phyloP scores from a whole-genome alignment of 495 filamentous ascomycete species.

The Chaetomium fimeti region DNA sequence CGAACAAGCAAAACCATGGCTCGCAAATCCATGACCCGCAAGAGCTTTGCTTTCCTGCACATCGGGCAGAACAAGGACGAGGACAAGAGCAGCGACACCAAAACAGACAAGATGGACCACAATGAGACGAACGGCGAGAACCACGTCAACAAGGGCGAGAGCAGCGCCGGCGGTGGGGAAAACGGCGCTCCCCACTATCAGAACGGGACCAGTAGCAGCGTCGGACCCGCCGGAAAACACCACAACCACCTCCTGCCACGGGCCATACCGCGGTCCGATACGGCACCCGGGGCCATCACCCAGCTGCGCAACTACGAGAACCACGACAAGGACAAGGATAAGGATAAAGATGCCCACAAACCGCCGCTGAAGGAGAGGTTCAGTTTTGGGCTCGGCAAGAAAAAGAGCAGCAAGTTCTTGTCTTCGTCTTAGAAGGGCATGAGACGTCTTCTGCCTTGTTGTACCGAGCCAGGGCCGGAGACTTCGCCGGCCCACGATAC shows the following conservation, averaged over 20 bases:
- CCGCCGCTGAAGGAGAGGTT: constrained; percentile 51
- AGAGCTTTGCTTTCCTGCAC: constrained; percentile 50
- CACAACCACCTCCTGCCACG: constrained; percentile 14
- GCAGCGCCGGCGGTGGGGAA: constrained; percentile 9
- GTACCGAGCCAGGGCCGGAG: background rate
- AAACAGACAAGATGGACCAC: constrained; percentile 10
- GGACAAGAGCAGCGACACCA: constrained; percentile 32
- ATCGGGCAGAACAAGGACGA: constrained; percentile 36
- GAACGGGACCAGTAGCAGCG: background rate
- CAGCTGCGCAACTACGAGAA: constrained; percentile 14
- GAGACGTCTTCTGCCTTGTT: constrained; percentile 10
- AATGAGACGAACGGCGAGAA: constrained; percentile 24
- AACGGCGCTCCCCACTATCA: constrained; percentile 3
- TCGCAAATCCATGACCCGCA: constrained; percentile 48
- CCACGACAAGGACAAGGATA: constrained; percentile 15
- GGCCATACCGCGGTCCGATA: constrained; percentile 17
- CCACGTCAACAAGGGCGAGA: constrained; percentile 23
- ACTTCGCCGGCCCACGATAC: background rate
- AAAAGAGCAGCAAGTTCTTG: constrained; percentile 55
- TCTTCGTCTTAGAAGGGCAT: constrained; percentile 24
- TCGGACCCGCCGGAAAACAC: background rate
- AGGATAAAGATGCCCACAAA: constrained; percentile 11
- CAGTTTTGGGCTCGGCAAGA: constrained; percentile 57
- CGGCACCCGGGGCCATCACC: constrained; percentile 7
- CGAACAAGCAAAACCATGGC: constrained; percentile 47